Evolutionary conservation across 208 protist species (phyloP), one percentile per base, ranked within the genome.

Genomic region (Acanthamoeba culbertsoni): DNA sequence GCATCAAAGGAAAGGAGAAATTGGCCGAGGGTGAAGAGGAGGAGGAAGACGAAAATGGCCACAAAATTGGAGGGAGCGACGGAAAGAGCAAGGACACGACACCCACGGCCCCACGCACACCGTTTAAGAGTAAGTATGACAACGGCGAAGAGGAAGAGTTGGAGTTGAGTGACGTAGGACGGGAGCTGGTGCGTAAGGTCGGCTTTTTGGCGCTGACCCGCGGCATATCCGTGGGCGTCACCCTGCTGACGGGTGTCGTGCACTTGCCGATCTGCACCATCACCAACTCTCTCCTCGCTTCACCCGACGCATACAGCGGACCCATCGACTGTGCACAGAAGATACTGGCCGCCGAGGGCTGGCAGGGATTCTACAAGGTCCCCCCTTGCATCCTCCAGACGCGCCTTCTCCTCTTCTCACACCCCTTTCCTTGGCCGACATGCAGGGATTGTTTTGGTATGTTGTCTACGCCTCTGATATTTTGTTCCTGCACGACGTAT

Each of bases 341-440:
- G 68, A 79, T 79, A 16, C 37, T 79, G 26, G 68, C 68, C 14
- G 45, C 68, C 35, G 68, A 79, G 68, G 68, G 68, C 42, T 79
- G 68, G 68, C 68, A 79, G 37, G 68, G 68, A 4, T 48, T 79
- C 68, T 79, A 79, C 68, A 79, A 79, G 68, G 63, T 75, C 6
- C 31, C 31, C 35, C 31, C 28, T 28, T 8, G 1, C 55, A 20
- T n/a, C 18, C 23, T 62, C 55, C 0, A n/a, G 23, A 59, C 51
- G 10, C n/a, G 5, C n/a, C 63, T 40, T 33, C 8, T n/a, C 7
- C n/a, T n/a, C 33, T 8, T 14, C 2, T 73, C 2, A 26, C 2
- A 35, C 16, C 37, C 14, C 28, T 43, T 6, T 43, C 0, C 8
- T 23, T n/a, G 28, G 10, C 23, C 0, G 23, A 43, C 20, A 26